A percentile compares a stretch with the other conserved stretches of the same genome.
These are phyloP conservation scores for Rhizopogon vesiculosus DNA, from an alignment of 768 basidiomycete species.

Conservation along the genomic window DNA sequence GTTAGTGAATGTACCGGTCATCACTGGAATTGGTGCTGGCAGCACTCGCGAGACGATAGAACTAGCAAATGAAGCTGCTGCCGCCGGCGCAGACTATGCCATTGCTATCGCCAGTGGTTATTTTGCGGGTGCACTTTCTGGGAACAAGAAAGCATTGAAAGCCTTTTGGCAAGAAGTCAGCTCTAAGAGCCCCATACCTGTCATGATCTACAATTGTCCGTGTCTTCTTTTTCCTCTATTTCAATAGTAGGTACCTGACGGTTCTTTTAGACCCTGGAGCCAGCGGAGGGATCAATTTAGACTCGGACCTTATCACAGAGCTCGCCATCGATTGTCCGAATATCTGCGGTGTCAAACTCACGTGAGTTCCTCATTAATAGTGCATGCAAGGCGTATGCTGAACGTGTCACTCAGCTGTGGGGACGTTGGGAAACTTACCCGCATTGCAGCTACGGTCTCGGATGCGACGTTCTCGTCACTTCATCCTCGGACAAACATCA, in stretches of 20 bases:
- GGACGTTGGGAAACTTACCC: constrained; percentile 86
- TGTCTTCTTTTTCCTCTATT: constrained; percentile 3
- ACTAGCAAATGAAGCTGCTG: constrained; percentile 71
- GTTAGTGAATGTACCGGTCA: constrained; percentile 55
- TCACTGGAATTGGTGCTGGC: constrained; percentile 79
- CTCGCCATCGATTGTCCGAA: constrained; percentile 76
- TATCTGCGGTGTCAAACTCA: constrained; percentile 84
- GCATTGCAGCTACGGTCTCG: constrained; percentile 69
- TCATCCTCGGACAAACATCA: constrained; percentile 64
- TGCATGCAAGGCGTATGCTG: background rate
- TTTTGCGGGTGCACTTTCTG: constrained; percentile 71
- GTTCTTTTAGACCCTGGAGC: constrained; percentile 71
- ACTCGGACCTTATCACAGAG: constrained; percentile 82
- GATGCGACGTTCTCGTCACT: constrained; percentile 46
- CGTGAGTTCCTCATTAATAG: constrained; percentile 41
- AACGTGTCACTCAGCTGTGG: constrained; percentile 56
- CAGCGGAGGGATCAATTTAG: constrained; percentile 85
- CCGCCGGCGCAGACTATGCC: constrained; percentile 80
- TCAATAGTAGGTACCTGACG: background rate
- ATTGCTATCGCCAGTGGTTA: constrained; percentile 88
- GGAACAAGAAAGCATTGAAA: constrained; percentile 65
- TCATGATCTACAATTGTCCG: constrained; percentile 87
- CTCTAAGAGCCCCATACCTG: constrained; percentile 77
- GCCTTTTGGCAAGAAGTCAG: constrained; percentile 75
- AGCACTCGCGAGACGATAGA: constrained; percentile 82